Evolutionary conservation across 2,329 filamentous ascomycete genomes (phyloP), one percentile per base, ranked within the genome.

Genomic region (Alternaria arborescens): DNA sequence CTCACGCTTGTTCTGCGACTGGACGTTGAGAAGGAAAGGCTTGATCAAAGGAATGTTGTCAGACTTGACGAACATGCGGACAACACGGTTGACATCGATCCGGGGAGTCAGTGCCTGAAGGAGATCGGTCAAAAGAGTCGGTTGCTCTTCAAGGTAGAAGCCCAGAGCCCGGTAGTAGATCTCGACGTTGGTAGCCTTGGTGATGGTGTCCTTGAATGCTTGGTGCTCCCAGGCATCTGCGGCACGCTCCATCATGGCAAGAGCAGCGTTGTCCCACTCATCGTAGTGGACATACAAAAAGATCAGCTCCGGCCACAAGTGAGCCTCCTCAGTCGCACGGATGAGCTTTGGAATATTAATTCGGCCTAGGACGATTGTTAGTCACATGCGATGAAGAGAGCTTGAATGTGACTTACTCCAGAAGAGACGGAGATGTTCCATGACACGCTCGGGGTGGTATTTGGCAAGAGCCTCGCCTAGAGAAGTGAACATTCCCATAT

Each of bases 221-320:
- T 97, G 93, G 82, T 99, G 95, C 80, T 99, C 96, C 95, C 95
- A 99, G 1, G 95, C 94, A 84, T 98, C 96, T 68, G 96, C 90
- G 12, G 95, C 92, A 70, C 93, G 92, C 84, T 99, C 95, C 88
- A 99, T 99, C 84, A 99, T 97, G 18, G 95, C 93, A 55, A 99
- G 86, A 48, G 94, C 93, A 44, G 95, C 95, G 75, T 99, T 98
- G 81, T 99, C 96, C 80, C 91, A 97, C 78, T 99, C 96, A 69
- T 99, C 96, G 75, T 97, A 98, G 82, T 99, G 95, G 78, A 92
- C 93, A 85, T 98, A 98, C 71, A 97, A 87, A 88, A 99, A 99
- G 55, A 99, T 93, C 65, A 99, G 85, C 82, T 99, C 95, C 0
- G 95, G 94, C 95, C 95, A 99, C 32, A 99, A 84, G 77, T 97